These are phyloP conservation scores for Davidsoniella neocaledoniae DNA, from an alignment of 2,329 filamentous ascomycete species.

Conservation along the genomic window DNA sequence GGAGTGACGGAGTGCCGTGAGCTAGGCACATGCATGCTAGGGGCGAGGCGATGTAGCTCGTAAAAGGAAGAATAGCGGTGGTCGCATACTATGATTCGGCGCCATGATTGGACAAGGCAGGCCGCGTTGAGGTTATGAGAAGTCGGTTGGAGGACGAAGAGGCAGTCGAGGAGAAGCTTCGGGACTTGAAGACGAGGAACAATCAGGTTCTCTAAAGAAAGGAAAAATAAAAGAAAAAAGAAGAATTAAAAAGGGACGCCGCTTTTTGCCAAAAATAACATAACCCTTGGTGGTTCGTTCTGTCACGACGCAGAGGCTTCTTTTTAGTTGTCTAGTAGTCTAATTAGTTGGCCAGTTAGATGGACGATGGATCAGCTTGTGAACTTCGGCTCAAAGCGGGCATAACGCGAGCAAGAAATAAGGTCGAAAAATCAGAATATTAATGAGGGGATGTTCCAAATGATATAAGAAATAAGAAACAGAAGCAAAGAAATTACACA, in stretches of 20 bases:
- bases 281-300: not conserved
- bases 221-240: not conserved
- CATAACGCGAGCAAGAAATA: not conserved
- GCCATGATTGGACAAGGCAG: conserved; percentile 5
- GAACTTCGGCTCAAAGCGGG: not conserved
- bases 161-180: not conserved
- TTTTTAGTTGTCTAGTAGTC: not conserved
- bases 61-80: not conserved
- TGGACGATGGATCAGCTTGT: not conserved
- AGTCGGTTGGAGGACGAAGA: not conserved
- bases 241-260: too few species aligned
- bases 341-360: not conserved
- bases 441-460: not conserved
- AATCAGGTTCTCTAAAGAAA: not conserved
- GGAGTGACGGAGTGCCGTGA: too few species aligned
- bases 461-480: not conserved
- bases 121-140: not conserved
- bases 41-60: not conserved
- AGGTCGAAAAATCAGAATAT: not conserved
- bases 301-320: not conserved
- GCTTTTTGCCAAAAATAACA: not conserved
- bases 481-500: conserved; percentile 2
- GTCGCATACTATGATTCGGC: conserved; percentile 12
- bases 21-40: too few species aligned
- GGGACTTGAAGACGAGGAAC: not conserved